phyloP scores from a whole-genome alignment of 2,329 filamentous ascomycete species.

The Akanthomyces muscarius region DNA sequence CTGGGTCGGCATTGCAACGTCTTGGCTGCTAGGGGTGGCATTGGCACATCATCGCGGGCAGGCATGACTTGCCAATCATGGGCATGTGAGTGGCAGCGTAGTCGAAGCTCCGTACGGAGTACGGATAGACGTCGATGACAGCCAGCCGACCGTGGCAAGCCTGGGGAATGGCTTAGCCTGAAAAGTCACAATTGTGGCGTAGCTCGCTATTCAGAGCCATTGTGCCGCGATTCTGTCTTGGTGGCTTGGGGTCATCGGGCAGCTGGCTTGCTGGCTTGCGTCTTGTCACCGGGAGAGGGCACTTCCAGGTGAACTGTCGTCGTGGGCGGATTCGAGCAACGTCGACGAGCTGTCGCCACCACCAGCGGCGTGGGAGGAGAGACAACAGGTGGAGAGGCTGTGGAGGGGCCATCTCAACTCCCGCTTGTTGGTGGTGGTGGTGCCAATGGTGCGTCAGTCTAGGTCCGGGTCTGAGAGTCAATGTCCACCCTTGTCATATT shows the following conservation, averaged over 20 bases:
- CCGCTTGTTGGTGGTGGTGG: background rate
- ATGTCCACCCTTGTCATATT: constrained; percentile 5
- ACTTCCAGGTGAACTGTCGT: background rate
- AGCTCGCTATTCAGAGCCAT: constrained; percentile 7
- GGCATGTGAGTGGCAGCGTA: background rate
- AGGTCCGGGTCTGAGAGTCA: constrained; percentile 18
- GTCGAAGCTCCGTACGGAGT: background rate
- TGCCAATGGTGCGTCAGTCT: constrained; percentile 12
- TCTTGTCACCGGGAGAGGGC: background rate
- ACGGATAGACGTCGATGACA: too few species aligned
- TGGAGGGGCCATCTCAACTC: constrained; percentile 17
- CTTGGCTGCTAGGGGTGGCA: constrained; percentile 5
- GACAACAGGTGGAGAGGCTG: constrained; percentile 18
- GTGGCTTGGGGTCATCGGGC: background rate
- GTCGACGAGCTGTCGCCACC: background rate
- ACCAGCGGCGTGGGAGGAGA: constrained; percentile 14
- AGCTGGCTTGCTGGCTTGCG: background rate
- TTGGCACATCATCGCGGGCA: background rate
- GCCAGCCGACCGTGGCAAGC: background rate
- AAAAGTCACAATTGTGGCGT: constrained; percentile 1
- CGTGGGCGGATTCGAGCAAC: background rate
- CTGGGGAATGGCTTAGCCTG: background rate
- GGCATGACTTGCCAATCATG: background rate
- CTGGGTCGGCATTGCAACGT: background rate
- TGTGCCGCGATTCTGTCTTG: constrained; percentile 7